Evolutionary conservation across 148 eudicot genomes (phyloP), one percentile per base, ranked within the genome.

Genomic region (Polygonum maritimum): DNA sequence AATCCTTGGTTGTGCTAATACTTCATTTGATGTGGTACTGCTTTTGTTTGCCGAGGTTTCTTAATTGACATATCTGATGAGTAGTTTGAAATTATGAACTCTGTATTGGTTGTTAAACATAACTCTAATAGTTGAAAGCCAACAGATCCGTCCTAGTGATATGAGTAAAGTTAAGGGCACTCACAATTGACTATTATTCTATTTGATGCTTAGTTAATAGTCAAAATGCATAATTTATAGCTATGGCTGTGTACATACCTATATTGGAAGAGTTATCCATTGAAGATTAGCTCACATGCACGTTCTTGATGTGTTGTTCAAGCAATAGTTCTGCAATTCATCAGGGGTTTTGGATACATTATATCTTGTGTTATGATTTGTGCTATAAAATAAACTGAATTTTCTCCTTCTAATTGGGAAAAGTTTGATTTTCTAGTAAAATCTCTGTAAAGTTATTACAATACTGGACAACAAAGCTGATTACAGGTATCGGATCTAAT

Each of bases 401-500:
- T 14, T n/a, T 62, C 69, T 31, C 33, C 7, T 62, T 62, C 39
- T 14, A 16, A 36, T 35, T 65, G 38, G 2, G 19, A 65, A 65
- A 31, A 13, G 33, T 33, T 33, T 35, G 69, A 31, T 31, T 15
- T 33, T 40, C 14, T 33, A 65, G 70, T 35, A 3, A 65, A 65
- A 26, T 18, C 14, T 16, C 12, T 22, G 0, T 8, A 10, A 10
- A 26, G 69, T 22, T 19, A 55, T 62, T 62, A 18, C 15, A 26
- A 7, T 21, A 31, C 36, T 22, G 69, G 36, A 31, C 9, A 62
- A 3, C 26, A 31, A 26, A 62, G 62, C 31, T 62, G 38, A 21
- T 73, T 69, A 73, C 75, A 35, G 69, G 80, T 73, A 48, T 76
- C 79, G 74, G 81, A 47, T 62, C 82, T 80, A 86, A 69, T 83